phyloP scores from a whole-genome alignment of 139 green algal genomes.

The Volvox reticuliferus region DNA sequence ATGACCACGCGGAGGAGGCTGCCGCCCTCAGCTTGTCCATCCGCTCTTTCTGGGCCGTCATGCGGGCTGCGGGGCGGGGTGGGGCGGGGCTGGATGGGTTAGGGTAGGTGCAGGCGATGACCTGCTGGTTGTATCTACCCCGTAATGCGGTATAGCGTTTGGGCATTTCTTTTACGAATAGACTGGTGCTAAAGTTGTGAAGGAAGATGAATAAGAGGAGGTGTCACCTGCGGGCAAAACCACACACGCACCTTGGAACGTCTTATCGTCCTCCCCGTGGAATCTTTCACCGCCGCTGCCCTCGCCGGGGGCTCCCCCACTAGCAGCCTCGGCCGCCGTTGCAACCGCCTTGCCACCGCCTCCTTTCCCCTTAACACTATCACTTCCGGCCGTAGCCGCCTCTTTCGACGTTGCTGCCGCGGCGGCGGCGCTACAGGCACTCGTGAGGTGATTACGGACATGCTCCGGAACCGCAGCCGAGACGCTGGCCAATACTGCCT shows the following conservation, averaged over 20 bases:
- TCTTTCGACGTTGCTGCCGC: not conserved
- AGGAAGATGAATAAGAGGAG: not conserved
- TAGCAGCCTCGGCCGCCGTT: not conserved
- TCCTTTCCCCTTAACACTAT: not conserved
- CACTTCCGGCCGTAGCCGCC: too few relatives aligned
- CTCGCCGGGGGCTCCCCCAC: not conserved
- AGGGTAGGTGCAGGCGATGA: too few relatives aligned
- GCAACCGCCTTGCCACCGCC: not conserved
- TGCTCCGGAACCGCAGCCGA: conserved; percentile 21
- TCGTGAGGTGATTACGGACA: not conserved
- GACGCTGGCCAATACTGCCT: conserved; percentile 11
- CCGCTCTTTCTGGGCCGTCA: not conserved
- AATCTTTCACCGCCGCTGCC: not conserved
- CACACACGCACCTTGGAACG: not conserved
- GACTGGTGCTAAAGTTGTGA: not conserved
- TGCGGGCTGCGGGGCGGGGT: not conserved
- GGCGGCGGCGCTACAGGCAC: not conserved
- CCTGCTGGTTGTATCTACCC: too few relatives aligned
- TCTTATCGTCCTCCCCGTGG: not conserved
- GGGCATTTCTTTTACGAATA: not conserved
- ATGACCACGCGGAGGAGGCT: conserved; percentile 3
- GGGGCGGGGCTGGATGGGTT: not conserved
- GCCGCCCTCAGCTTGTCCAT: conserved; percentile 36
- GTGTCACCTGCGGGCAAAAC: not conserved
- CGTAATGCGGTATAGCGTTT: too few relatives aligned